phyloP scores from a whole-genome alignment of 1,284 basidiomycete species.

The Puccinia coronata region DNA sequence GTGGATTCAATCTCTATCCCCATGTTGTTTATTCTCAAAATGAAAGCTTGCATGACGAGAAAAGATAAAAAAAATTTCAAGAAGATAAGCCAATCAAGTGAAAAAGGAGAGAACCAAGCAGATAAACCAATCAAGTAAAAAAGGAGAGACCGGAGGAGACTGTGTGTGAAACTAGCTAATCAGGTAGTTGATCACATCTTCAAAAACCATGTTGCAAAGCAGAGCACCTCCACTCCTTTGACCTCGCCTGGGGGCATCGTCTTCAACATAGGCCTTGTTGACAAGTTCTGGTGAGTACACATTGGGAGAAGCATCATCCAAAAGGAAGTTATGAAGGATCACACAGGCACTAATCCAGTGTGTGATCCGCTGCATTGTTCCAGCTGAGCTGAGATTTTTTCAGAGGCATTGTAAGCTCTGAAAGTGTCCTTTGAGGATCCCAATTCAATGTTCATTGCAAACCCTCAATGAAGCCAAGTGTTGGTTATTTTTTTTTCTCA shows the following conservation, averaged over 20 bases:
- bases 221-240: neutral
- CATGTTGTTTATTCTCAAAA: neutral
- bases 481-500: neutral
- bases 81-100: neutral
- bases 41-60: neutral
- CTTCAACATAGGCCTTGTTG: neutral
- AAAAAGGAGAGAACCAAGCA: neutral
- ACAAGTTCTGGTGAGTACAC: neutral
- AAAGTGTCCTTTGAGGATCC: constrained; percentile 1
- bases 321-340: too few relatives aligned
- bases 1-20: too few relatives aligned
- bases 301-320: neutral
- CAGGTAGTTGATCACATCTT: too few relatives aligned
- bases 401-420: neutral
- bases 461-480: neutral
- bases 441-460: too few relatives aligned
- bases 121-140: neutral
- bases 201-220: neutral
- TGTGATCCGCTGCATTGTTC: neutral
- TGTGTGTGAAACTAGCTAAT: too few relatives aligned
- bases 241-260: too few relatives aligned
- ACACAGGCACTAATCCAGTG: constrained; percentile 11
- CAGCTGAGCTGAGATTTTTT: neutral
- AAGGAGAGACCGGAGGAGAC: too few relatives aligned
- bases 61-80: neutral